Conservation (phyloP, 768 basidiomycete species). For the Suillus ampliporus region DNA sequence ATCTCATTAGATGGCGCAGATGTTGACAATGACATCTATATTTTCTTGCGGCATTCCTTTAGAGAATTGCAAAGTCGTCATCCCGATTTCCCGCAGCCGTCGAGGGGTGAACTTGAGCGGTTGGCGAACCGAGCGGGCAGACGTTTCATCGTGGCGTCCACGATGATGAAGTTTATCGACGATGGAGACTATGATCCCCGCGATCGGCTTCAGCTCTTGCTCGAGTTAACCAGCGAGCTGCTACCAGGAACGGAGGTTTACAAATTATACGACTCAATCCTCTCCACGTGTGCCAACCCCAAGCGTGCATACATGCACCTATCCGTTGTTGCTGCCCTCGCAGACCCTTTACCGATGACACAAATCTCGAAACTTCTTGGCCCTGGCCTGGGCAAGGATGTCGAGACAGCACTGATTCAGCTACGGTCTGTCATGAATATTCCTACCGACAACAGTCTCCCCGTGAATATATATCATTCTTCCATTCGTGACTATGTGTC, state of each 20-base stretch:
- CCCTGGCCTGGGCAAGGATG: neutral
- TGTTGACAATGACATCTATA: neutral
- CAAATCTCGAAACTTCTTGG: neutral
- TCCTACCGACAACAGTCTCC: neutral
- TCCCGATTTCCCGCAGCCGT: neutral
- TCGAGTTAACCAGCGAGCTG: neutral
- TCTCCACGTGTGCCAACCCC: neutral
- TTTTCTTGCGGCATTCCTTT: neutral
- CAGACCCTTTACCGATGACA: neutral
- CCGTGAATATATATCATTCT: neutral
- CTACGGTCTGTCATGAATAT: neutral
- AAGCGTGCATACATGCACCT: neutral
- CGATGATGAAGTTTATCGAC: neutral
- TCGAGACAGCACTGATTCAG: neutral
- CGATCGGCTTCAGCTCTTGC: neutral
- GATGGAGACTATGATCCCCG: neutral
- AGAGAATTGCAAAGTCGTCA: neutral
- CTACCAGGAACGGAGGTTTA: neutral
- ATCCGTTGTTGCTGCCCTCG: neutral
- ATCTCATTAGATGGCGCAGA: neutral
- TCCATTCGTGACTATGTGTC: neutral
- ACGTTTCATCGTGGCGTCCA: constrained; percentile 1
- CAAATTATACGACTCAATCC: neutral
- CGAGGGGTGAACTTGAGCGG: neutral
- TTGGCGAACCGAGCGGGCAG: neutral